Evolutionary conservation across 345 rosid genomes (phyloP).

Genomic region (Microthlaspi erraticum): DNA sequence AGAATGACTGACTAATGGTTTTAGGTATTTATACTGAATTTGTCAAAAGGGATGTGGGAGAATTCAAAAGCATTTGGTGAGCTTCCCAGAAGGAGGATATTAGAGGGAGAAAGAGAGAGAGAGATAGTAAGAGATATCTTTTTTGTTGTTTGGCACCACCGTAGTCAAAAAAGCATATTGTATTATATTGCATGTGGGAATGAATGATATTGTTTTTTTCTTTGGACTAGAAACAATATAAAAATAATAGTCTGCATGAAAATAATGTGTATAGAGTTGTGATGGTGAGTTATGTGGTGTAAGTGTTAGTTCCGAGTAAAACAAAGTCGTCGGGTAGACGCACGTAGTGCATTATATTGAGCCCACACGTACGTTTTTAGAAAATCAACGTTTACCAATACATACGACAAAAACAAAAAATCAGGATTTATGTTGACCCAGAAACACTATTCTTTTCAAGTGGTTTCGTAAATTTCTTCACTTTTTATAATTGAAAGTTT

Average conservation of each 20-base stretch:
- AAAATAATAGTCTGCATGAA: slow-evolving; percentile 4
- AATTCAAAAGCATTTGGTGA: slow-evolving; percentile 43
- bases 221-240: background rate
- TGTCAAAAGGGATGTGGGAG: slow-evolving; percentile 34
- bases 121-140: background rate
- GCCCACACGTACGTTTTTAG: slow-evolving; percentile 34
- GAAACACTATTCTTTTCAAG: background rate
- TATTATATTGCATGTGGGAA: slow-evolving; percentile 14
- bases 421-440: slow-evolving; percentile 40
- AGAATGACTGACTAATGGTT: slow-evolving; percentile 17
- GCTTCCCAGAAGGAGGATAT: slow-evolving; percentile 35
- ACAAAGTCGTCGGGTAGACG: slow-evolving; percentile 31
- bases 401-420: slow-evolving; percentile 29
- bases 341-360: slow-evolving; percentile 22
- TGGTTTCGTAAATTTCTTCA: background rate
- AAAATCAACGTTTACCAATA: slow-evolving; percentile 33
- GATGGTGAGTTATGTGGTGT: slow-evolving; percentile 30
- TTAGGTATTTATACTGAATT: slow-evolving; percentile 40
- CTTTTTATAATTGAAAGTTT: slow-evolving; percentile 2
- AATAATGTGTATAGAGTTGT: slow-evolving; percentile 2
- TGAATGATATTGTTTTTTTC: slow-evolving; percentile 22
- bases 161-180: slow-evolving; percentile 39
- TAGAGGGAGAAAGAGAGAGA: slow-evolving; percentile 1
- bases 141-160: slow-evolving; percentile 25
- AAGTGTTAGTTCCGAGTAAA: slow-evolving; percentile 28